A percentile compares a stretch with the other conserved stretches of the same genome.
These are phyloP conservation scores for Plectosphaerella sp. DNA, from an alignment of 2,329 filamentous ascomycete genomes.

Conservation along the genomic window DNA sequence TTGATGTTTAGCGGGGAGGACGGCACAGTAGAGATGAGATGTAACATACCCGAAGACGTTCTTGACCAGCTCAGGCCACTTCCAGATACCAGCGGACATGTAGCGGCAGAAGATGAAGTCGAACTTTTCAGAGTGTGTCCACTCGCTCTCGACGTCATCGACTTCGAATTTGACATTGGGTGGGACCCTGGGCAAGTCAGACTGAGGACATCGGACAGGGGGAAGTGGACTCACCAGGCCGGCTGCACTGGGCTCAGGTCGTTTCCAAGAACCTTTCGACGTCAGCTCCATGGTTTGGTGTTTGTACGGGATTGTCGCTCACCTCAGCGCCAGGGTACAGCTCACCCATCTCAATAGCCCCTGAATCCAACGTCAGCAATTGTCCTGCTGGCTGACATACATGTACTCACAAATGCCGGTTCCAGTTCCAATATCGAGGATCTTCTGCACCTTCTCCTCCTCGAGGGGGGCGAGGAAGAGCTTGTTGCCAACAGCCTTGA, in stretches of 20 bases:
- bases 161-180: conserved; percentile 61
- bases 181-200: conserved; percentile 39
- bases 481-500: conserved; percentile 1
- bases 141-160: conserved; percentile 56
- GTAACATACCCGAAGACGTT: conserved; percentile 1
- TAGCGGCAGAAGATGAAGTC: conserved; percentile 25
- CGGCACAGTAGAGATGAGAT: neutral
- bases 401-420: conserved; percentile 49
- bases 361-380: neutral
- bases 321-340: conserved; percentile 1
- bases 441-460: conserved; percentile 18
- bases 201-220: neutral
- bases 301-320: neutral
- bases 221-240: conserved; percentile 3
- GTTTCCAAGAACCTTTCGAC: conserved; percentile 8
- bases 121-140: conserved; percentile 30
- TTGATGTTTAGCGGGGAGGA: too few species aligned
- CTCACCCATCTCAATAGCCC: conserved; percentile 22
- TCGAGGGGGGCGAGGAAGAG: conserved; percentile 8
- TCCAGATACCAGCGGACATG: conserved; percentile 1
- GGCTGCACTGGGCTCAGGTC: conserved; percentile 11
- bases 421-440: conserved; percentile 57
- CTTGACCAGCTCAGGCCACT: conserved; percentile 4
- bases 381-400: neutral
- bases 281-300: too few species aligned